Evolutionary conservation across 2,329 filamentous ascomycete species (phyloP).

Genomic region (Ascochyta clinopodiicola): DNA sequence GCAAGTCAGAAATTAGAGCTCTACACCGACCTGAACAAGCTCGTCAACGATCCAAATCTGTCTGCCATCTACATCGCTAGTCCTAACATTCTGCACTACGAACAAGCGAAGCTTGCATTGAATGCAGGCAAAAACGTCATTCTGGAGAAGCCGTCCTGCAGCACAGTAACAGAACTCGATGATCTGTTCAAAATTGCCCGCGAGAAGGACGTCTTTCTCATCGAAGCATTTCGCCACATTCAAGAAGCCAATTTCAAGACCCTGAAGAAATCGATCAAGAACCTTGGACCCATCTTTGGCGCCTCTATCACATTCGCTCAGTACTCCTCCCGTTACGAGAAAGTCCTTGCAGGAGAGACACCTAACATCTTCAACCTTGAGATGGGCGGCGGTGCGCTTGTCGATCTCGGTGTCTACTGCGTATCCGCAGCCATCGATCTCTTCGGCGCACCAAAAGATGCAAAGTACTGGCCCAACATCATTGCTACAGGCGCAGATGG

Average conservation of each 20-base stretch:
- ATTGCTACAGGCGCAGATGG: slow-evolving; percentile 56
- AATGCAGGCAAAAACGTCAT: slow-evolving; percentile 56
- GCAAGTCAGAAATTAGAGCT: slow-evolving; percentile 33
- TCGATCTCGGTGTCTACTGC: slow-evolving; percentile 59
- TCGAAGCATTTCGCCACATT: slow-evolving; percentile 59
- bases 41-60: slow-evolving; percentile 49
- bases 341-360: slow-evolving; percentile 54
- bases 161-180: slow-evolving; percentile 51
- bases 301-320: slow-evolving; percentile 54
- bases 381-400: slow-evolving; percentile 55
- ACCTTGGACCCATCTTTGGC: slow-evolving; percentile 53
- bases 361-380: slow-evolving; percentile 59
- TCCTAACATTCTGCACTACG: slow-evolving; percentile 57
- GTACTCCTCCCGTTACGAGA: slow-evolving; percentile 55
- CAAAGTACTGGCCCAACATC: slow-evolving; percentile 53
- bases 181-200: slow-evolving; percentile 52
- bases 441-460: slow-evolving; percentile 53
- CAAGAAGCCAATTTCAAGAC: slow-evolving; percentile 58
- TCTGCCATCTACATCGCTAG: slow-evolving; percentile 58
- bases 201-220: slow-evolving; percentile 51
- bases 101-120: slow-evolving; percentile 53
- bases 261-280: slow-evolving; percentile 47
- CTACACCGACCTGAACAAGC: slow-evolving; percentile 50
- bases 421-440: slow-evolving; percentile 56
- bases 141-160: slow-evolving; percentile 58